These are phyloP conservation scores for Fusarium sp. DNA, from an alignment of 2,329 filamentous ascomycete species.

Conservation along the genomic window DNA sequence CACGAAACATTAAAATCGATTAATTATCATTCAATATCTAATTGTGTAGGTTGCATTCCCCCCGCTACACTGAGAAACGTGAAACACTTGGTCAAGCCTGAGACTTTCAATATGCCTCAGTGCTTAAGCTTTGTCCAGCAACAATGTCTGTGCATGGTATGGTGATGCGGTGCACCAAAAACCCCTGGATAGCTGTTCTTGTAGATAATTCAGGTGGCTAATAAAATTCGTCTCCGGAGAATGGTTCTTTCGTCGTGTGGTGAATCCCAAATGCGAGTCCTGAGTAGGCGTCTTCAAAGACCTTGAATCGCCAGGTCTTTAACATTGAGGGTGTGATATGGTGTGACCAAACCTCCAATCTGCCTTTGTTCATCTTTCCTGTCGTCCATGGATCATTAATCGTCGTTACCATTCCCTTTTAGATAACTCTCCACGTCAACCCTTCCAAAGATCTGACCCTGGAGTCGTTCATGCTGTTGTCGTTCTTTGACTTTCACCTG, in stretches of 20 bases:
- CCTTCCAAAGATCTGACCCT: conserved; percentile 78
- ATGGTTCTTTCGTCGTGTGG: background rate
- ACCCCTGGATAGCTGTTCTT: background rate
- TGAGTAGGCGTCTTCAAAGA: conserved; percentile 5
- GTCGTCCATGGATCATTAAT: conserved; percentile 13
- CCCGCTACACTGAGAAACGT: background rate
- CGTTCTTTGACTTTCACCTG: conserved; percentile 72
- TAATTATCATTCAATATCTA: background rate
- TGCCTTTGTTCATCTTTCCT: background rate
- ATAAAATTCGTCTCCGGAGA: background rate
- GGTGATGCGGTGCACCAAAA: background rate
- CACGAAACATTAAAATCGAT: background rate
- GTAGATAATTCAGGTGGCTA: background rate
- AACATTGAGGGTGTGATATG: background rate
- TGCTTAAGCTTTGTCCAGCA: background rate
- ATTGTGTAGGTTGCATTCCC: conserved; percentile 1
- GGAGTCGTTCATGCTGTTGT: conserved; percentile 72
- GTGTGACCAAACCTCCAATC: background rate
- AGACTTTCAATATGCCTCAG: conserved; percentile 2
- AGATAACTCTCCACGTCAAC: conserved; percentile 84
- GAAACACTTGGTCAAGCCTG: conserved; percentile 16
- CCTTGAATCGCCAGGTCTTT: background rate
- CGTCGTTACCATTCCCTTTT: conserved; percentile 56
- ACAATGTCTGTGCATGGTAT: background rate
- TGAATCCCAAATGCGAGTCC: conserved; percentile 27